Conservation (phyloP, 371 early-diverging fungal genomes). For the Rhizomucor pusillus region DNA sequence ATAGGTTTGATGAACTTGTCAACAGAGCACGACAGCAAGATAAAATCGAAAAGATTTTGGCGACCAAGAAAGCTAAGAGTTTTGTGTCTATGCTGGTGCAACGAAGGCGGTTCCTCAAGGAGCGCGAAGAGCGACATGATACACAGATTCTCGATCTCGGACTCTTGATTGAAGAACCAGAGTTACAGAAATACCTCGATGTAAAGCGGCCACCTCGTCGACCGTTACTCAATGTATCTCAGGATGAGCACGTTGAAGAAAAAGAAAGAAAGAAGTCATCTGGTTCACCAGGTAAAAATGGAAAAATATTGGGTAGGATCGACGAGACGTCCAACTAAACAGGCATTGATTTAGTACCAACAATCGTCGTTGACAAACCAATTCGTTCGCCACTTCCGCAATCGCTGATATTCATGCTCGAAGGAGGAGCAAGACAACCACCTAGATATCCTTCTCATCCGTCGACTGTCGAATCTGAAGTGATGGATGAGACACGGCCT, state of each 20-base stretch:
- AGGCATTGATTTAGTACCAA: conserved; percentile 16
- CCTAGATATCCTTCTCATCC: conserved; percentile 7
- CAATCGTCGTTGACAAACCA: conserved; percentile 20
- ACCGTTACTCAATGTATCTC: not conserved
- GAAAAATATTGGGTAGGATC: not conserved
- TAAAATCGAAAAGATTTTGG: conserved; percentile 19
- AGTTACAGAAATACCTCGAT: conserved; percentile 8
- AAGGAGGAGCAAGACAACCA: conserved; percentile 1
- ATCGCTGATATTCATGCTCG: not conserved
- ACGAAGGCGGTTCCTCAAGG: conserved; percentile 22
- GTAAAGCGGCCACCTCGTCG: not conserved
- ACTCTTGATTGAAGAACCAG: conserved; percentile 4
- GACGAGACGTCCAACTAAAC: not conserved
- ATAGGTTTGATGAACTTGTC: conserved; percentile 33
- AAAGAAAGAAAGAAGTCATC: not conserved
- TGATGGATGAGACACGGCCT: not conserved
- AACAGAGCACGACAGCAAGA: conserved; percentile 24
- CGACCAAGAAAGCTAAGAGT: conserved; percentile 19
- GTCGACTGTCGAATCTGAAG: not conserved
- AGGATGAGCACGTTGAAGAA: not conserved
- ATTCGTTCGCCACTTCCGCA: not conserved
- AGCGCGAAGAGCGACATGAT: conserved; percentile 10
- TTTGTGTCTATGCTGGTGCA: conserved; percentile 25
- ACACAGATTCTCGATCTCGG: conserved; percentile 2
- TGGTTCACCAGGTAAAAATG: not conserved